Evolutionary conservation across 2,329 filamentous ascomycete species (phyloP).

Genomic region (Sporothrix humicola): DNA sequence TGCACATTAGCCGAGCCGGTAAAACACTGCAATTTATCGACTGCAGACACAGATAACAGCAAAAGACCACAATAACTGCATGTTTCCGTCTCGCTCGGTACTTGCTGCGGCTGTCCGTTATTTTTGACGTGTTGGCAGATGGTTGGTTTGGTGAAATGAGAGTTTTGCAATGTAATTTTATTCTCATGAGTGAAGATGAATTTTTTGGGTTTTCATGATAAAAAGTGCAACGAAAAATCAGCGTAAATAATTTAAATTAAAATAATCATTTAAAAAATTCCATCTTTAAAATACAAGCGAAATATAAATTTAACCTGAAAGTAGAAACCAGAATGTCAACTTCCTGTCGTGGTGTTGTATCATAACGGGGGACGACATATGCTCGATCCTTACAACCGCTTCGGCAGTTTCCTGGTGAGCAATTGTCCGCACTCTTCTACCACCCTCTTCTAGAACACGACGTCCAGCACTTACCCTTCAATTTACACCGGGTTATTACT

Average conservation of each 20-base stretch:
- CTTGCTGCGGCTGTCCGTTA: not conserved
- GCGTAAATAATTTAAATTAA: too few relatives aligned
- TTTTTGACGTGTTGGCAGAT: not conserved
- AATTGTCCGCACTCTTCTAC: too few relatives aligned
- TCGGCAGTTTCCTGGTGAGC: not conserved
- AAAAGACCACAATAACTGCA: not conserved
- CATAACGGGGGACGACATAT: not conserved
- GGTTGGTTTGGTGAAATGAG: not conserved
- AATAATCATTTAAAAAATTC: too few relatives aligned
- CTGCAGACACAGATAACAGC: not conserved
- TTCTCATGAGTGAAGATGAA: too few relatives aligned
- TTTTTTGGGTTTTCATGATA: too few relatives aligned
- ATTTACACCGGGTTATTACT: not conserved
- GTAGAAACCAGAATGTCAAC: too few relatives aligned
- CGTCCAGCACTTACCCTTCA: not conserved
- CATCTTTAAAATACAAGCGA: too few relatives aligned
- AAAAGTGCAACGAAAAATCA: too few relatives aligned
- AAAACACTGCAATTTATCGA: not conserved
- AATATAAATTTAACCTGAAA: too few relatives aligned
- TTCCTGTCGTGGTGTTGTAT: too few relatives aligned
- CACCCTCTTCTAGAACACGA: not conserved
- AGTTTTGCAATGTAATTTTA: not conserved
- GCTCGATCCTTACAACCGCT: not conserved
- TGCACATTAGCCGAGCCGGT: conserved; percentile 18
- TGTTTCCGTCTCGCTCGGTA: conserved; percentile 1